These are phyloP conservation scores for Clonostachys sp. DNA, from an alignment of 2,329 filamentous ascomycete species.

Conservation along the genomic window DNA sequence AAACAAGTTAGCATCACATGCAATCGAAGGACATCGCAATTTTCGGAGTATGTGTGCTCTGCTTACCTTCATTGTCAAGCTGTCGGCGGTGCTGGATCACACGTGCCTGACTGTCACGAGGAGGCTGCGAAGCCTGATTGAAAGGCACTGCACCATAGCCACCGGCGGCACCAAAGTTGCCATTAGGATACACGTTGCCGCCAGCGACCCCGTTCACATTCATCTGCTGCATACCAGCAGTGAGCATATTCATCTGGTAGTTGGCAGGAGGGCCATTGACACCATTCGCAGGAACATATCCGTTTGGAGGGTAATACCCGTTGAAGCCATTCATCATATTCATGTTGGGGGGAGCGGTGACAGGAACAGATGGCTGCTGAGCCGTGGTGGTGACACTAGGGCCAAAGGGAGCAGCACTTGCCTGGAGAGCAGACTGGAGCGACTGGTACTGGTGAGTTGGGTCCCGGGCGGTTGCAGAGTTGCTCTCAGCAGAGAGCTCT, in stretches of 20 bases:
- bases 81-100: constrained; percentile 72
- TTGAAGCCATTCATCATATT: neutral
- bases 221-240: constrained; percentile 66
- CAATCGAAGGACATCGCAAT: neutral
- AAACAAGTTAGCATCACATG: neutral
- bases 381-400: constrained; percentile 37
- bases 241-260: constrained; percentile 53
- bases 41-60: too few relatives aligned
- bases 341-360: constrained; percentile 6
- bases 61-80: constrained; percentile 66
- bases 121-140: constrained; percentile 34
- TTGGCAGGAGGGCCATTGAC: constrained; percentile 7
- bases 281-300: constrained; percentile 15
- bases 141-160: constrained; percentile 44
- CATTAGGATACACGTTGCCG: constrained; percentile 43
- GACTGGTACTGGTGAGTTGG: constrained; percentile 48
- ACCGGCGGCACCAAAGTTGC: constrained; percentile 26
- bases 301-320: neutral
- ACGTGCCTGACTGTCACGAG: constrained; percentile 71
- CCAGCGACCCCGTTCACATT: constrained; percentile 41
- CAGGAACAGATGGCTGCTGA: neutral
- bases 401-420: constrained; percentile 74
- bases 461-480: constrained; percentile 32
- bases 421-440: constrained; percentile 71
- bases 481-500: constrained; percentile 56